Percentiles rank a stretch among this genome's conserved stretches.
Evolutionary conservation across 768 basidiomycete genomes (phyloP).

Genomic region (Hemileccinum rubropunctum): DNA sequence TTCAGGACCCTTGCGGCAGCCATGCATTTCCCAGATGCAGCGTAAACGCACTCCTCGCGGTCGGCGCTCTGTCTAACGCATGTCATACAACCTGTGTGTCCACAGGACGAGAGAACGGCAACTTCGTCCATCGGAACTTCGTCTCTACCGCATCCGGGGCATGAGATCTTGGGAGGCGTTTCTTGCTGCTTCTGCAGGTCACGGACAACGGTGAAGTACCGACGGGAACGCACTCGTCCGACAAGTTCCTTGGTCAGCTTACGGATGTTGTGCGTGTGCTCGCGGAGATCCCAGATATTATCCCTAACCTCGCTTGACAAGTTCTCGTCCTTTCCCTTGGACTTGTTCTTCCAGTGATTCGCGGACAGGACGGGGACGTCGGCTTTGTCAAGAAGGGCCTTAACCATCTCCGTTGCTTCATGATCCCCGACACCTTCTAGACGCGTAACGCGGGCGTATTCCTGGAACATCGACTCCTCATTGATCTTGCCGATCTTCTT

Average conservation of each 20-base stretch:
- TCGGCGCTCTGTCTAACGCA: slow-evolving; percentile 75
- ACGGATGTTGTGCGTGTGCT: slow-evolving; percentile 83
- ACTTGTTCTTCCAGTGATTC: slow-evolving; percentile 36
- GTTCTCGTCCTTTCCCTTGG: slow-evolving; percentile 54
- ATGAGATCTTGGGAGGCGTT: slow-evolving; percentile 54
- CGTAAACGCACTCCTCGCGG: slow-evolving; percentile 79
- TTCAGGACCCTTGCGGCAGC: slow-evolving; percentile 81
- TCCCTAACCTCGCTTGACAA: slow-evolving; percentile 58
- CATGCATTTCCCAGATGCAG: slow-evolving; percentile 64
- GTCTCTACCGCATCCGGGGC: slow-evolving; percentile 58
- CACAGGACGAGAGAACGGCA: slow-evolving; percentile 88
- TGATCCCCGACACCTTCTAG: slow-evolving; percentile 69
- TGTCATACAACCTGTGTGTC: slow-evolving; percentile 78
- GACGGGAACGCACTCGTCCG: slow-evolving; percentile 84
- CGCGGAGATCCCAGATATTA: slow-evolving; percentile 75
- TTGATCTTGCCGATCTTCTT: slow-evolving; percentile 59
- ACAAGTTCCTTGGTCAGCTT: slow-evolving; percentile 85
- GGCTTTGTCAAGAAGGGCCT: slow-evolving; percentile 59
- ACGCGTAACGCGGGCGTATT: slow-evolving; percentile 67
- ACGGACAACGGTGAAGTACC: slow-evolving; percentile 90
- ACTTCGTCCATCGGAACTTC: slow-evolving; percentile 63
- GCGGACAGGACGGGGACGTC: slow-evolving; percentile 39
- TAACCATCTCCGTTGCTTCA: slow-evolving; percentile 65
- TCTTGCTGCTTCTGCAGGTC: slow-evolving; percentile 79
- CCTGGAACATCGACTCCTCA: slow-evolving; percentile 76